Percentiles rank a stretch among this genome's conserved stretches.
phyloP scores from a whole-genome alignment of 2,329 filamentous ascomycete genomes.

The Trichoderma pleuroti region DNA sequence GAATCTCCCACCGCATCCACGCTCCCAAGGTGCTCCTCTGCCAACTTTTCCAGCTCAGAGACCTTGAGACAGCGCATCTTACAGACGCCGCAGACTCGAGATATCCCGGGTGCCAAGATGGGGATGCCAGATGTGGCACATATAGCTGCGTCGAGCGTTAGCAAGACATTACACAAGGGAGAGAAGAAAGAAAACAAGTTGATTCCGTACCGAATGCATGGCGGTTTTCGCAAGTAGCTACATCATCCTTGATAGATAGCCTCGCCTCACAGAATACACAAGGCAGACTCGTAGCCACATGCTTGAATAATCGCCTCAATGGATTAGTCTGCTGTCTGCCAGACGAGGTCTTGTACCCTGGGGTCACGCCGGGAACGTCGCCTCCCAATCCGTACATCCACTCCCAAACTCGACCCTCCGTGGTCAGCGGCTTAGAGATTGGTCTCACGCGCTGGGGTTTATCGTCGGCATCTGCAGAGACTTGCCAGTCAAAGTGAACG shows the following conservation, averaged over 20 bases:
- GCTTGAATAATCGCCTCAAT: slow-evolving; percentile 39
- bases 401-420: slow-evolving; percentile 54
- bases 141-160: slow-evolving; percentile 36
- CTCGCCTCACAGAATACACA: slow-evolving; percentile 48
- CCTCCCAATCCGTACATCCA: slow-evolving; percentile 56
- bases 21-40: slow-evolving; percentile 29
- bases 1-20: slow-evolving; percentile 29
- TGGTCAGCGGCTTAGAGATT: slow-evolving; percentile 38
- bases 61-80: slow-evolving; percentile 48
- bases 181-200: background rate
- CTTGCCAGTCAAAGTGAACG: slow-evolving; percentile 37
- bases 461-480: slow-evolving; percentile 19
- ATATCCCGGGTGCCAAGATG: slow-evolving; percentile 52
- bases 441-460: background rate
- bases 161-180: background rate
- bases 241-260: slow-evolving; percentile 32
- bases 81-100: slow-evolving; percentile 54
- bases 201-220: slow-evolving; percentile 40
- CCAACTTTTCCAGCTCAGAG: slow-evolving; percentile 38
- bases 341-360: slow-evolving; percentile 23
- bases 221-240: slow-evolving; percentile 38
- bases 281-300: slow-evolving; percentile 34
- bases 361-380: slow-evolving; percentile 42
- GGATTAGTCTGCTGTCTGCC: slow-evolving; percentile 22
- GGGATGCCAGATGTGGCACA: slow-evolving; percentile 54